Evolutionary conservation across 2,329 filamentous ascomycete species (phyloP), one percentile per base, ranked within the genome.

Genomic region (Hymenoscyphus fraxineus): DNA sequence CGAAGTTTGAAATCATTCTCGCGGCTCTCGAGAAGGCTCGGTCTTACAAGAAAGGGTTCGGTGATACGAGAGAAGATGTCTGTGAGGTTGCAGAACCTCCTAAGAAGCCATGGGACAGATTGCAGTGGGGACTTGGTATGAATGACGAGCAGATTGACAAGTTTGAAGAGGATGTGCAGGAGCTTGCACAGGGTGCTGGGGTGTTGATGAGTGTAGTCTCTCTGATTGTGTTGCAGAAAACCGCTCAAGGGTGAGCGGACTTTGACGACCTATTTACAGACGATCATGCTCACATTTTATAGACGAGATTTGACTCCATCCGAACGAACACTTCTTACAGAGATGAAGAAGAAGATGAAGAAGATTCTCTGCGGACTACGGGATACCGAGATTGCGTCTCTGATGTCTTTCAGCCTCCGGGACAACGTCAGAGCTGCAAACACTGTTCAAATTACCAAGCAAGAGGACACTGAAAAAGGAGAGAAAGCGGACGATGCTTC

Each of bases 151-250:
- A 40, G 32, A n/a, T 27, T 27, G 38, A 22, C 15, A 19, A 44
- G 7, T 59, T 59, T 22, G 38, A 59, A n/a, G 41, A 16, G 19
- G 35, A 40, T 15, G 13, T 41, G 39, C 35, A 59, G 38, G 16
- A 13, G 10, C 19, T 41, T 22, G 19, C 13, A 27, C 4, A 59
- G 19, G 19, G 19, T 6, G 16, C 38, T 2, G 19, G 40, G 6
- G 12, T 59, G n/a, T 39, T 62, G 35, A 51, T 57, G 51, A 32
- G 13, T 35, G 54, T 58, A 3, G 54, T 58, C 16, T 58, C 47
- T 22, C 58, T 74, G 0, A 39, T 60, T 19, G 27, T 54, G 2
- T 65, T 75, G 9, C 61, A 71, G 55, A 59, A 67, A 16, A 58
- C 64, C 31, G 65, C 69, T 22, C 59, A 60, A 7, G 57, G 32